phyloP scores from a whole-genome alignment of 805 yeast genomes.

The Metschnikowia santaceciliae region DNA sequence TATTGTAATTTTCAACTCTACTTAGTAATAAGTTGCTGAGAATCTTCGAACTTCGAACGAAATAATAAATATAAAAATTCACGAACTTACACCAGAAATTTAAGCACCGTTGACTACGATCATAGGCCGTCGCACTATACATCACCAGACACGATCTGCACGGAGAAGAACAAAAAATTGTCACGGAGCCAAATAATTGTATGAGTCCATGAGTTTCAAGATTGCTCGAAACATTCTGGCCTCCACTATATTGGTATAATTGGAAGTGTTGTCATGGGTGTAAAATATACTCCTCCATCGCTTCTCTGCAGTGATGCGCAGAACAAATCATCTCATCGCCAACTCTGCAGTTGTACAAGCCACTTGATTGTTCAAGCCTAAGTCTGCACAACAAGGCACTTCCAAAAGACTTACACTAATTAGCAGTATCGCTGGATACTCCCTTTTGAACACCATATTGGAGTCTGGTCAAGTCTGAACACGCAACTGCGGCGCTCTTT shows the following conservation, averaged over 20 bases:
- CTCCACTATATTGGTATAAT: no score
- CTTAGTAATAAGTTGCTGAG: no score
- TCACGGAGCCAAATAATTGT: background rate
- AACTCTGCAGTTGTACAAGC: background rate
- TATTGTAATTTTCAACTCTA: no score
- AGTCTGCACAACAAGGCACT: background rate
- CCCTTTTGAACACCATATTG: background rate
- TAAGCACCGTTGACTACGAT: background rate
- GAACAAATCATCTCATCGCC: background rate
- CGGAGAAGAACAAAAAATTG: background rate
- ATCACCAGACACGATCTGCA: background rate
- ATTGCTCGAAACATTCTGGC: no score
- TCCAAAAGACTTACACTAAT: background rate
- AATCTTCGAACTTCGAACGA: no score
- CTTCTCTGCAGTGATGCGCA: slow-evolving; percentile 4
- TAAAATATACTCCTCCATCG: background rate
- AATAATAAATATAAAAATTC: no score
- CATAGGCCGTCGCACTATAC: background rate
- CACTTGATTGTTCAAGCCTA: background rate
- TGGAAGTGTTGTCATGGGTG: background rate
- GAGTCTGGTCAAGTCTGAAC: background rate
- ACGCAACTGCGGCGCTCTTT: background rate
- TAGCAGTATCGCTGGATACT: background rate
- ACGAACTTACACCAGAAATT: background rate
- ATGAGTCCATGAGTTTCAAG: no score